Conservation (phyloP, 2,329 filamentous ascomycete genomes). For the Colletotrichum magnum region DNA sequence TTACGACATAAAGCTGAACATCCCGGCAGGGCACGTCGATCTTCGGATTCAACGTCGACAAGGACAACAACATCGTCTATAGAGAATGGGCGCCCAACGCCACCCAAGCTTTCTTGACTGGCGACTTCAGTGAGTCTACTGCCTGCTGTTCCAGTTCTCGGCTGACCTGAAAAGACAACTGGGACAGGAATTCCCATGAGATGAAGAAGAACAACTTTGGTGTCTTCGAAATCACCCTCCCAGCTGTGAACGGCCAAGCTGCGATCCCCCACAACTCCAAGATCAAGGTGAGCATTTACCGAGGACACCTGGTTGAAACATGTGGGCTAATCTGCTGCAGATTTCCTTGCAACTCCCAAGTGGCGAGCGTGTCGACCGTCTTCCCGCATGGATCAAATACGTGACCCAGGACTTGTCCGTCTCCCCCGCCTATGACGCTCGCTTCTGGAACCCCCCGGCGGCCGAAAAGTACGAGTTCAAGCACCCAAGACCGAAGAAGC, state of each 20-base stretch:
- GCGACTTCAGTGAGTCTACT: constrained; percentile 87
- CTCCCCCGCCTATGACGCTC: constrained; percentile 92
- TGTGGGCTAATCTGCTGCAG: constrained; percentile 58
- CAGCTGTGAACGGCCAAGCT: constrained; percentile 79
- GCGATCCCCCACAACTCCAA: constrained; percentile 95
- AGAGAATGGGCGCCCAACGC: constrained; percentile 98
- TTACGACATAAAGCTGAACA: constrained; percentile 9
- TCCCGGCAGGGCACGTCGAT: constrained; percentile 80
- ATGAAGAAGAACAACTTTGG: constrained; percentile 92
- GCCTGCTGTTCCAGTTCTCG: background rate
- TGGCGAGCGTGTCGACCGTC: constrained; percentile 86
- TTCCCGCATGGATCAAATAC: constrained; percentile 97
- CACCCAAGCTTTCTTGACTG: constrained; percentile 85
- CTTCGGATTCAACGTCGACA: constrained; percentile 86
- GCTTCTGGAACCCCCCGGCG: constrained; percentile 95
- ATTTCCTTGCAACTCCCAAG: constrained; percentile 86
- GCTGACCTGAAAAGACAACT: constrained; percentile 73
- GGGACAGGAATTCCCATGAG: constrained; percentile 85
- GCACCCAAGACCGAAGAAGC: constrained; percentile 85
- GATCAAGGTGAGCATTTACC: constrained; percentile 78
- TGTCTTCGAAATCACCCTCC: constrained; percentile 86
- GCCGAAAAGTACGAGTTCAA: constrained; percentile 87
- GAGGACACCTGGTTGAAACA: background rate
- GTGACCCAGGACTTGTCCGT: constrained; percentile 93
- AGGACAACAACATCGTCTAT: constrained; percentile 89